Base-by-base conservation (phyloP, 352 stramenopile species). In the Phytophthora fragariae region DNA sequence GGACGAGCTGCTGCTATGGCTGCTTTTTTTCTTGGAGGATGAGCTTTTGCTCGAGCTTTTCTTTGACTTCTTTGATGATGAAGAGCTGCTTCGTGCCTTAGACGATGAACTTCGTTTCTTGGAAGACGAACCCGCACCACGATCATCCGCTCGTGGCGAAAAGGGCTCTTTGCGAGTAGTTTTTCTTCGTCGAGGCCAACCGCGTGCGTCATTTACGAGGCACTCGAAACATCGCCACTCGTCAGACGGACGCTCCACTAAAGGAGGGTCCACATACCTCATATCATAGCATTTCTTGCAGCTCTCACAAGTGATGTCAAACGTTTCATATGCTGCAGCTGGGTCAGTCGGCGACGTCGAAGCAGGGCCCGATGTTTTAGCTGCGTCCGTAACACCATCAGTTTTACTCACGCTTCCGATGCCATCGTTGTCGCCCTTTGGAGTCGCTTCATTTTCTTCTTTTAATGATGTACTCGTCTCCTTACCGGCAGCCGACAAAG, bases 171-270 rank as follows among this genome's bases (percentile, higher is more conserved):
- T 73, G 37, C 53, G 63, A 19, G 62, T 67, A 57, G 75, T 69
- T 44, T 91, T 81, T 21, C 70, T 83, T 33, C 78, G 82, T 59
- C 87, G 83, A 56, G 90, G 90, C 90, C 90, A 97, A 0, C 90
- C 90, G 3, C 89, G 81, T 52, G 87, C 88, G 70, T 95, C 89
- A 57, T 97, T 97, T 21, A 97, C 90, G 8, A 97, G 82, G 53
- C 90, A 97, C 62, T 97, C 90, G 66, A 97, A 96, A 68, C 90
- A 97, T 21, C 87, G 79, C 90, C 90, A 97, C 47, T 95, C 90
- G 46, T 89, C 90, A 17, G 73, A 71, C 2, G 90, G 90, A 21
- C 85, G 89, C 53, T 94, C 83, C 10, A 89, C 79, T 14, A 97
- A 79, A 2, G 90, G 90, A 64, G 90, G 90, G 27, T 97, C 90